These are phyloP conservation scores for Agaricus subrufescens DNA, from an alignment of 768 basidiomycete genomes.

Conservation along the genomic window DNA sequence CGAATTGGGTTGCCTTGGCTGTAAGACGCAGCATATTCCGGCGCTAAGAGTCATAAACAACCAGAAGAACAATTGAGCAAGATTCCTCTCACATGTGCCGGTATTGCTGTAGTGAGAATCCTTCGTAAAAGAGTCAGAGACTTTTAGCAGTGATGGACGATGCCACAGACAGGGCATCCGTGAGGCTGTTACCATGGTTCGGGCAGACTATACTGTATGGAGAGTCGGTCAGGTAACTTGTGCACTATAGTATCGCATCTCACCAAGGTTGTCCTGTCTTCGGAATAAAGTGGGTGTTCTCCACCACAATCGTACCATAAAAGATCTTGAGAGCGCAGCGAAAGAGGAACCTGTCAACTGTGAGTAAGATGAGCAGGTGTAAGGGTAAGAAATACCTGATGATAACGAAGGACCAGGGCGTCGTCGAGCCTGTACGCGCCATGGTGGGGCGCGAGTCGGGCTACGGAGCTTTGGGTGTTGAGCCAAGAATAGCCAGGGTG, in stretches of 20 bases:
- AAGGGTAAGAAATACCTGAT: conserved; percentile 44
- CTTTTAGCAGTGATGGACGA: not conserved
- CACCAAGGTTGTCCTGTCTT: conserved; percentile 73
- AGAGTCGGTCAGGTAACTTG: conserved; percentile 2
- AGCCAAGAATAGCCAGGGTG: not conserved
- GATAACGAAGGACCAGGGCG: conserved; percentile 49
- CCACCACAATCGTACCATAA: conserved; percentile 84
- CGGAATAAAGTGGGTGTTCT: conserved; percentile 70
- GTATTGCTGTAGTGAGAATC: conserved; percentile 70
- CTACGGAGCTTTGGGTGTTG: not conserved
- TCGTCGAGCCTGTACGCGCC: conserved; percentile 26
- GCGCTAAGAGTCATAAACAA: conserved; percentile 33
- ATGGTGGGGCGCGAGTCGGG: not conserved
- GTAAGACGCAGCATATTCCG: conserved; percentile 82
- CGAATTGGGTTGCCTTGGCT: conserved; percentile 86
- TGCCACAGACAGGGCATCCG: conserved; percentile 71
- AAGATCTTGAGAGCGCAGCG: conserved; percentile 87
- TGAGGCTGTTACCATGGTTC: conserved; percentile 84
- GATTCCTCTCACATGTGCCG: conserved; percentile 45
- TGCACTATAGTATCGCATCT: conserved; percentile 9
- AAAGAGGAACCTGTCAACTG: conserved; percentile 52
- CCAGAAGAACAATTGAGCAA: not conserved
- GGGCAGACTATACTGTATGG: conserved; percentile 70
- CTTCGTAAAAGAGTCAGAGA: conserved; percentile 27
- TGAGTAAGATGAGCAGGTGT: not conserved